Conservation (phyloP, 352 stramenopile species). For the Thalassiosira allenii region DNA sequence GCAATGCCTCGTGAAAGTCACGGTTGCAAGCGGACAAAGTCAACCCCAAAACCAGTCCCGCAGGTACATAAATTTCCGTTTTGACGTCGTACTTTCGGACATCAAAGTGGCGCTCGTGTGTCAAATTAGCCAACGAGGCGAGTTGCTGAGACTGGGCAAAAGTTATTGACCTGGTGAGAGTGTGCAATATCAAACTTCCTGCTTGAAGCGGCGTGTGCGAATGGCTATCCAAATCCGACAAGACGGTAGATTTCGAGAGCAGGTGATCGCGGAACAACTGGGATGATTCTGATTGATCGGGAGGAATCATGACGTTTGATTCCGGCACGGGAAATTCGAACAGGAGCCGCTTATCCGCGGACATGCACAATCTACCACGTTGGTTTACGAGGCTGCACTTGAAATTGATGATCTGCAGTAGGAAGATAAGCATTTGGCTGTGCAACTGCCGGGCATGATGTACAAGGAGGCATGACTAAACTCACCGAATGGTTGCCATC, state of each 20-base stretch:
- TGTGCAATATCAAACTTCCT: conserved; percentile 80
- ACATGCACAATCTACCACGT: conserved; percentile 82
- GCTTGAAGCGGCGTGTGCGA: conserved; percentile 63
- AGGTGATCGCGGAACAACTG: conserved; percentile 79
- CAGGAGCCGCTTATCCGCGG: conserved; percentile 81
- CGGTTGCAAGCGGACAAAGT: conserved; percentile 68
- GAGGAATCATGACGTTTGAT: conserved; percentile 41
- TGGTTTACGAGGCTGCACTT: conserved; percentile 86
- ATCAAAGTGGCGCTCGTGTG: conserved; percentile 86
- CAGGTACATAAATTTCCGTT: conserved; percentile 77
- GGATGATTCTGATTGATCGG: conserved; percentile 35
- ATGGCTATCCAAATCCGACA: conserved; percentile 62
- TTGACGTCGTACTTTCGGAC: conserved; percentile 74
- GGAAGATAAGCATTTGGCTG: conserved; percentile 1
- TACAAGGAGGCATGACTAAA: no score
- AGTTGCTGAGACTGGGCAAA: conserved; percentile 84
- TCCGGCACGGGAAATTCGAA: conserved; percentile 76
- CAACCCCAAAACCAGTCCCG: conserved; percentile 80
- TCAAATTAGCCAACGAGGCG: conserved; percentile 80
- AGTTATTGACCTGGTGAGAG: conserved; percentile 68
- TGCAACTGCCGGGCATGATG: no score
- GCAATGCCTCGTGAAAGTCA: conserved; percentile 84
- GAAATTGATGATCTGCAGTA: conserved; percentile 77
- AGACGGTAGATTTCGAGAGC: conserved; percentile 68
- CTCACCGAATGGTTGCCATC: conserved; percentile 73